These are phyloP conservation scores for Effrenium voratum DNA, from an alignment of 73 alveolate genomes.

Conservation along the genomic window DNA sequence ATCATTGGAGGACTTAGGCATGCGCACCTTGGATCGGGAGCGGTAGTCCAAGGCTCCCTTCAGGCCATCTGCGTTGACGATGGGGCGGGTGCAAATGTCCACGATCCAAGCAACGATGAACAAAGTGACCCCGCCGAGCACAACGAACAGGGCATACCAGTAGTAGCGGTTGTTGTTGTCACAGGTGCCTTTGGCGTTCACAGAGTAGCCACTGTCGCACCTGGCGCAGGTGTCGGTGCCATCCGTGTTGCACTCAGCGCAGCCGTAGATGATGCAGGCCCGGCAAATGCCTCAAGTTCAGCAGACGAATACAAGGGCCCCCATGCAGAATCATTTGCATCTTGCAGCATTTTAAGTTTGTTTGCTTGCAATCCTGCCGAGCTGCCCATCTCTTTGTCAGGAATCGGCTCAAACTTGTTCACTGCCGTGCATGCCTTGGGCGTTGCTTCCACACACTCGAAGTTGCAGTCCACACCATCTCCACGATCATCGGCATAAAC, in stretches of 20 bases:
- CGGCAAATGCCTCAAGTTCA: constrained; percentile 2
- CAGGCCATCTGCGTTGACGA: constrained; percentile 2
- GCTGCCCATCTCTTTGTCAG: neutral
- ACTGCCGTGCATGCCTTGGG: neutral
- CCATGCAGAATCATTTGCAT: neutral
- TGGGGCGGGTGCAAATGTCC: neutral
- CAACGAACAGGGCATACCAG: neutral
- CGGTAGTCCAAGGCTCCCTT: neutral
- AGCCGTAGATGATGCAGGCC: constrained; percentile 7
- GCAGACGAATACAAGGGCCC: too few relatives aligned
- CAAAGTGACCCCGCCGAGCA: neutral
- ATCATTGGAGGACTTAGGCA: neutral
- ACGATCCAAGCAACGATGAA: neutral
- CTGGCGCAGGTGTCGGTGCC: constrained; percentile 3
- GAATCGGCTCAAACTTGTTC: neutral
- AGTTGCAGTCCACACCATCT: constrained; percentile 9
- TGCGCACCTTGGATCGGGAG: neutral
- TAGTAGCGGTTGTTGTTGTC: constrained; percentile 2
- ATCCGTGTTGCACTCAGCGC: neutral
- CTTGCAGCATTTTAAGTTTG: neutral
- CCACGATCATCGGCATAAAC: constrained; percentile 18
- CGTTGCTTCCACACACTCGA: constrained; percentile 15
- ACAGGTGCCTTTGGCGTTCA: neutral
- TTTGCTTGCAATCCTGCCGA: neutral
- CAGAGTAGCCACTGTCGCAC: neutral